Base-by-base conservation (phyloP, 352 stramenopile genomes). In the Globisporangium paroecandrum region DNA sequence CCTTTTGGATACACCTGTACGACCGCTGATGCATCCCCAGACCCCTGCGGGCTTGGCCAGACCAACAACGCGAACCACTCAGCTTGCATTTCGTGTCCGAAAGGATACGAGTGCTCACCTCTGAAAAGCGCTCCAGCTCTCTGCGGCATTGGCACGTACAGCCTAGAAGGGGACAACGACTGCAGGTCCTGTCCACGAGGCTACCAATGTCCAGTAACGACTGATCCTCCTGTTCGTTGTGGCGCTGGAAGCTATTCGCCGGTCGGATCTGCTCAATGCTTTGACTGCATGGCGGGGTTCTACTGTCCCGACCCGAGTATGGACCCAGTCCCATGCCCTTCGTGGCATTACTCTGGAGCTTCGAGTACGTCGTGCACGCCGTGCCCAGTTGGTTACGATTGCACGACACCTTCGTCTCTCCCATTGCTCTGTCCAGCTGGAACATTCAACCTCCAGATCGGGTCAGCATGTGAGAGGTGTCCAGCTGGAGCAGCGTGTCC, bases 351-450 rank as follows among this genome's bases (percentile, higher is more conserved):
- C 43, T 85, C 81, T 13, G 61, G 24, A 13, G 64, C 47, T 9
- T 76, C 66, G 9, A 89, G 79, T 49, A 83, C 77, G 1, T 15
- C 55, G 13, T 89, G 81, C 58, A 80, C 64, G 0, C 72, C 76
- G 5, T 89, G 81, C 24, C 64, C 77, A 47, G 63, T 65, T n/a
- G 83, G 83, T 58, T 83, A 82, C 66, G 78, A 89, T 65, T 91
- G 83, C 36, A 69, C 76, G 4, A 78, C 68, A 15, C 54, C 74
- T 12, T 75, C 70, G 9, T 77, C 69, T 20, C 58, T 25, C 8
- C 81, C 83, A 27, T 68, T 70, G 2, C 7, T 34, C 7, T 91
- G 83, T 57, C 34, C 73, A 56, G 70, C 54, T 22, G 83, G 83
- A 22, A 83, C 72, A 0, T 89, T 86, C 58, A 89, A 71, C 24